Percentiles rank a stretch among this genome's conserved stretches.
phyloP scores from a whole-genome alignment of 148 eudicot genomes.

The Diospyros kaki region DNA sequence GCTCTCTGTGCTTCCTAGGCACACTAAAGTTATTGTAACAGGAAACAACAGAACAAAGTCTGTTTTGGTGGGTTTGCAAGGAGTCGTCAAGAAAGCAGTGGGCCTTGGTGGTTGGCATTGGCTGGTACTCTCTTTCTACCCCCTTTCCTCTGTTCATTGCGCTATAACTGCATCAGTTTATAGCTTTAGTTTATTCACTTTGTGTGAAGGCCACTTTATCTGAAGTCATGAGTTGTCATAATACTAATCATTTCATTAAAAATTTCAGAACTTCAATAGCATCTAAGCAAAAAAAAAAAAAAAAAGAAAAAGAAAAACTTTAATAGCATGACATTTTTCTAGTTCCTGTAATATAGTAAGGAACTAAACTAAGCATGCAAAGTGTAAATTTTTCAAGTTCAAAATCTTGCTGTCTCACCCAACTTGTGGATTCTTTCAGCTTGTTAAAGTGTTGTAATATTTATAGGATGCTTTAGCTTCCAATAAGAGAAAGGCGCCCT shows the following conservation, averaged over 20 bases:
- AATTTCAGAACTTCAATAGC: too few relatives aligned
- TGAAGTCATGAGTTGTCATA: not conserved
- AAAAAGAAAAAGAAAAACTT: not conserved
- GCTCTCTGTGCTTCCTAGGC: constrained; percentile 84
- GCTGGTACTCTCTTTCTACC: constrained; percentile 56
- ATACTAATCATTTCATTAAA: too few relatives aligned
- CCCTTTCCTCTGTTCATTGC: constrained; percentile 6
- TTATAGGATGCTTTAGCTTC: too few relatives aligned
- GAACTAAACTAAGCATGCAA: too few relatives aligned
- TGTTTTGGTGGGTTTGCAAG: constrained; percentile 93
- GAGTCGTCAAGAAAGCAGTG: constrained; percentile 97
- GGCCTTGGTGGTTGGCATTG: constrained; percentile 99
- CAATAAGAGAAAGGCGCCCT: too few relatives aligned
- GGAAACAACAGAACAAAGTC: constrained; percentile 96
- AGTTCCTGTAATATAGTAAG: not conserved
- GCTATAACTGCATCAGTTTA: not conserved
- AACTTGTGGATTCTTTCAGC: too few relatives aligned
- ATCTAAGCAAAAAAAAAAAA: too few relatives aligned
- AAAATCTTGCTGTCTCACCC: too few relatives aligned
- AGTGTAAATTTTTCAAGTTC: too few relatives aligned
- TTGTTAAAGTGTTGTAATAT: too few relatives aligned
- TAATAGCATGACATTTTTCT: not conserved
- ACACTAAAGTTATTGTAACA: constrained; percentile 91
- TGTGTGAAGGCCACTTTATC: not conserved
- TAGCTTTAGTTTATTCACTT: too few relatives aligned